Percentiles rank a stretch among this genome's conserved stretches.
These are phyloP conservation scores for Primulina huaijiensis DNA, from an alignment of 257 asterid genomes.

Conservation along the genomic window DNA sequence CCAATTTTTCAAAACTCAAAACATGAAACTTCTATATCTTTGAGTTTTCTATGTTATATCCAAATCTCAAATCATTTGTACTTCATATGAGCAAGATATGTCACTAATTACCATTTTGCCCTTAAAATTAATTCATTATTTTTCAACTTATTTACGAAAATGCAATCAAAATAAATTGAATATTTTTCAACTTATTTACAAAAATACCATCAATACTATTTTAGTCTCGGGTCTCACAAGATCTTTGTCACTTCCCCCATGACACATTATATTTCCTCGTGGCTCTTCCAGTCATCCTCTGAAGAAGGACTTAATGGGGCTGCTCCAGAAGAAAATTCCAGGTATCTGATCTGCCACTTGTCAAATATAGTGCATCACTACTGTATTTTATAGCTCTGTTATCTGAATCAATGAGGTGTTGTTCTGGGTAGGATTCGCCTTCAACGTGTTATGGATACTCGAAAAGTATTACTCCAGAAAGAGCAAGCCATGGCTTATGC, in stretches of 20 bases:
- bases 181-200: no score
- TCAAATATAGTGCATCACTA: neutral
- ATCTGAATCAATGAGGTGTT: conserved; percentile 22
- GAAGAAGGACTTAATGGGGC: conserved; percentile 50
- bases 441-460: conserved; percentile 67
- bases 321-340: conserved; percentile 60
- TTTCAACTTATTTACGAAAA: no score
- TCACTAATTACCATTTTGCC: no score
- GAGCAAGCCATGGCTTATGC: conserved; percentile 96
- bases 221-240: no score
- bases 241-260: conserved; percentile 16
- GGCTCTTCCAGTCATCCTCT: conserved; percentile 35
- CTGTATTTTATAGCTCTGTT: neutral
- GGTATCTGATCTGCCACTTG: conserved; percentile 39
- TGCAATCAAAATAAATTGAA: no score
- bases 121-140: no score
- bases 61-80: no score
- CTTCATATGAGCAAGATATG: no score
- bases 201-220: no score
- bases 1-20: no score
- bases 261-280: conserved; percentile 14
- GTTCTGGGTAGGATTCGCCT: conserved; percentile 52
- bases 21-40: no score
- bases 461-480: conserved; percentile 70
- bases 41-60: no score